Conservation (phyloP, 164 flowering plant species). For the Kingdonia uniflora region DNA sequence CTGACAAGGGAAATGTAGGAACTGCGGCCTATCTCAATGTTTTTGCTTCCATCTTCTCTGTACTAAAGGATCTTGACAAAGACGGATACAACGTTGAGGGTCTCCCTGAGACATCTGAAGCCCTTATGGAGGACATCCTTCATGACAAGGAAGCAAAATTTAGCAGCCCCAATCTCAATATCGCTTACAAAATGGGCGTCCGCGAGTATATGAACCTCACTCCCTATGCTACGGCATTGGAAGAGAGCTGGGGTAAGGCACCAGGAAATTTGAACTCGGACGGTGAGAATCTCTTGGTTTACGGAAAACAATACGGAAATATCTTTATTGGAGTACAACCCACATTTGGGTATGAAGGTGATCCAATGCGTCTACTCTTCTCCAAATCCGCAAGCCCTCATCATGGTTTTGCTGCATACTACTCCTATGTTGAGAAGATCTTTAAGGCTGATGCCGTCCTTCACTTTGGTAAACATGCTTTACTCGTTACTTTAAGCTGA, state of each 20-base stretch:
- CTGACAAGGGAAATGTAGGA: conserved; percentile 98
- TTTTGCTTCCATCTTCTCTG: conserved; percentile 83
- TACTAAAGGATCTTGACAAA: conserved; percentile 64
- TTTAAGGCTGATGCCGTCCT: conserved; percentile 97
- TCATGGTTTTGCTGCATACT: conserved; percentile 98
- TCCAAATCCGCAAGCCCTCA: conserved; percentile 99
- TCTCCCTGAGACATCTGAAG: conserved; percentile 82
- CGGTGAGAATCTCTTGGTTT: conserved; percentile 91
- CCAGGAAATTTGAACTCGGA: conserved; percentile 98
- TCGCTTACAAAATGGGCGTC: conserved; percentile 92
- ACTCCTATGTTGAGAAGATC: conserved; percentile 88
- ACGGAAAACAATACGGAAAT: conserved; percentile 93
- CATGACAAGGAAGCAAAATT: conserved; percentile 98
- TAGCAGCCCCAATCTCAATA: conserved; percentile 92
- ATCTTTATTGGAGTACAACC: conserved; percentile 97
- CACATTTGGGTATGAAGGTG: conserved; percentile 97
- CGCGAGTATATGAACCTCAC: conserved; percentile 82
- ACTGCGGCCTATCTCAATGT: conserved; percentile 98
- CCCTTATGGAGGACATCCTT: conserved; percentile 72
- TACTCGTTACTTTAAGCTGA: too few species aligned
- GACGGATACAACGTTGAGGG: conserved; percentile 90
- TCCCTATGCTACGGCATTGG: conserved; percentile 76
- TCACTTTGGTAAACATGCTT: conserved; percentile 96
- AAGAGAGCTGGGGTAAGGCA: conserved; percentile 98
- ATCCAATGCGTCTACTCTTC: conserved; percentile 96